Evolutionary conservation across 352 stramenopile genomes (phyloP).

Genomic region (Pythium angustatum): DNA sequence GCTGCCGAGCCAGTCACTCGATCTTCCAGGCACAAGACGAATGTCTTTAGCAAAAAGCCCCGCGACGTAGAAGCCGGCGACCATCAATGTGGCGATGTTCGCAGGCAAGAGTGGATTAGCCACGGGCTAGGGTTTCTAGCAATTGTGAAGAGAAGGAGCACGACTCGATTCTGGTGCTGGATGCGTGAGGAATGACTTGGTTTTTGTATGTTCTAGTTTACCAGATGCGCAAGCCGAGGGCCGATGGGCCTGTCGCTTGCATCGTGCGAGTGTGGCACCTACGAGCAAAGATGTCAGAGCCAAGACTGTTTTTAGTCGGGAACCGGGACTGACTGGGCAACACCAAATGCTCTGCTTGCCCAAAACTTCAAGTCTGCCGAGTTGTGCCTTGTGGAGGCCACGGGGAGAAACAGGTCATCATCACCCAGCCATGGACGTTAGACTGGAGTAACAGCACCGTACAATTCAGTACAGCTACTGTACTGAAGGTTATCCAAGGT

Average conservation of each 20-base stretch:
- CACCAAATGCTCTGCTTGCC: neutral
- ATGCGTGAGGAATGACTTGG: neutral
- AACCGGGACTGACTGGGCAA: neutral
- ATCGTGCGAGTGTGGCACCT: neutral
- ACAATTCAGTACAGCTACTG: too few relatives aligned
- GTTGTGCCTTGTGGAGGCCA: neutral
- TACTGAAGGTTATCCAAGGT: neutral
- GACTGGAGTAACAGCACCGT: too few relatives aligned
- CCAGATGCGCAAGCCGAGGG: neutral
- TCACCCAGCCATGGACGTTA: too few relatives aligned
- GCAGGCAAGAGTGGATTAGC: neutral
- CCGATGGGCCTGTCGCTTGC: neutral
- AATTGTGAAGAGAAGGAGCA: neutral
- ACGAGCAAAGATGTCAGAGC: neutral
- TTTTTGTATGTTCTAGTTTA: neutral
- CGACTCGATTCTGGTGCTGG: neutral
- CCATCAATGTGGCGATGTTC: neutral
- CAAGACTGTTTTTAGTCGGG: neutral
- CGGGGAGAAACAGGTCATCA: too few relatives aligned
- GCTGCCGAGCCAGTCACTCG: too few relatives aligned
- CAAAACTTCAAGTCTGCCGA: neutral
- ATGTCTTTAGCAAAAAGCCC: too few relatives aligned
- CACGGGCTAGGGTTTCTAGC: neutral
- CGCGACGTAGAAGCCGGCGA: slow-evolving; percentile 1
- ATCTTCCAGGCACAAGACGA: too few relatives aligned